These are phyloP conservation scores for Penicillium tannophilum DNA, from an alignment of 495 filamentous ascomycete genomes.

Conservation along the genomic window DNA sequence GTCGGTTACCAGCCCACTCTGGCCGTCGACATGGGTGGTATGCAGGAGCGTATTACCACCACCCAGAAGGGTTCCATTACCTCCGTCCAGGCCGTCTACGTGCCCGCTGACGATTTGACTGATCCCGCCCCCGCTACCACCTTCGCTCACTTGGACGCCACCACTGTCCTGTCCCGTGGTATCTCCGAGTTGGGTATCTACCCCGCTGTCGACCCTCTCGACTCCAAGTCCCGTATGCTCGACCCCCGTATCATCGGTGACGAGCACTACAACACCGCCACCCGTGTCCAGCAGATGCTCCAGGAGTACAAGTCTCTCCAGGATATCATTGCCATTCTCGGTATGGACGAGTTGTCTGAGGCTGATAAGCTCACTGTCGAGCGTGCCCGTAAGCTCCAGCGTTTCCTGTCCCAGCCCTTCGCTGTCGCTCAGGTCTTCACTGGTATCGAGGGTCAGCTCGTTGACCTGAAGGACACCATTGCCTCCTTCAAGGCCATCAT, in stretches of 20 bases:
- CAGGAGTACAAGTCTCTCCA: constrained; percentile 99
- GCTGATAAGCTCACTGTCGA: constrained; percentile 99
- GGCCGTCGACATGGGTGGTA: constrained; percentile 99
- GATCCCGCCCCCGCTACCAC: constrained; percentile 99
- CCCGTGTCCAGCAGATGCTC: constrained; percentile 95
- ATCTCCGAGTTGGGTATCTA: constrained; percentile 99
- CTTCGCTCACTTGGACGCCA: constrained; percentile 99
- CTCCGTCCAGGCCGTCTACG: constrained; percentile 99
- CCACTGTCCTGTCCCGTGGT: constrained; percentile 99
- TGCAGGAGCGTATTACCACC: constrained; percentile 99
- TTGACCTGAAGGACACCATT: constrained; percentile 98
- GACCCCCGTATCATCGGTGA: constrained; percentile 97
- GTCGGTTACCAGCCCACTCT: constrained; percentile 99
- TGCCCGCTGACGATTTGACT: constrained; percentile 99
- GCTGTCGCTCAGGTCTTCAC: constrained; percentile 98
- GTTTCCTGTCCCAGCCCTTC: constrained; percentile 99
- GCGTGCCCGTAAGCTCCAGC: constrained; percentile 99
- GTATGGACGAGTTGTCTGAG: constrained; percentile 99
- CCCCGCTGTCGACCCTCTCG: constrained; percentile 98
- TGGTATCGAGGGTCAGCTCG: constrained; percentile 96
- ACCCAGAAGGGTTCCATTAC: constrained; percentile 99
- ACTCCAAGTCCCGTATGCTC: constrained; percentile 99
- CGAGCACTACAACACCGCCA: constrained; percentile 95
- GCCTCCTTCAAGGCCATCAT: constrained; percentile 96
- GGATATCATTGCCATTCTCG: constrained; percentile 99